Evolutionary conservation across 768 basidiomycete genomes (phyloP).

Genomic region (Boletus pseudopeckii): DNA sequence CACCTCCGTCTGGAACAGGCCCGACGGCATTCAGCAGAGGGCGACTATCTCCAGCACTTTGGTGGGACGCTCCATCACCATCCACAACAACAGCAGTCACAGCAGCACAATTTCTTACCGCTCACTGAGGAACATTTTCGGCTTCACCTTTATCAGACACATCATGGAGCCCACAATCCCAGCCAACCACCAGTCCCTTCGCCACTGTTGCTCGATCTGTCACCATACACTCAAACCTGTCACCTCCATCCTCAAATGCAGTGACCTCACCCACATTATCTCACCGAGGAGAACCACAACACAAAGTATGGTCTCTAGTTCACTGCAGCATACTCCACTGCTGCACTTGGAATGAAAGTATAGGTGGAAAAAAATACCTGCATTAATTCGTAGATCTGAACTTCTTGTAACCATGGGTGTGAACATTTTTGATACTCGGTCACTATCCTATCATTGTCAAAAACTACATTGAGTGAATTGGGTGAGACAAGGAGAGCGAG

Average conservation of each 20-base stretch:
- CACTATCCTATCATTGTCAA: conserved; percentile 9
- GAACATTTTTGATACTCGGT: conserved; percentile 21
- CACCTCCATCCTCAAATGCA: conserved; percentile 35
- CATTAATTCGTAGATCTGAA: conserved; percentile 24
- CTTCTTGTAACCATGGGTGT: conserved; percentile 21
- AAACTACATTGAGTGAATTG: conserved; percentile 6
- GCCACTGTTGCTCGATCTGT: conserved; percentile 34
- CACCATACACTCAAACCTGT: conserved; percentile 23
- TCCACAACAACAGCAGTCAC: conserved; percentile 28
- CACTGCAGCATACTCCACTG: conserved; percentile 41
- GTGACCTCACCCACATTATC: conserved; percentile 34
- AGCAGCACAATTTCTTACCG: conserved; percentile 26
- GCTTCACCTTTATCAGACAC: no score
- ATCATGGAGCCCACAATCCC: conserved; percentile 33
- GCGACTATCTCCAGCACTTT: conserved; percentile 38
- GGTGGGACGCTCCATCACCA: conserved; percentile 31
- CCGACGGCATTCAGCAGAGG: conserved; percentile 33
- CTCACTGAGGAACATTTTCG: conserved; percentile 28
- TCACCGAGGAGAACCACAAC: conserved; percentile 33
- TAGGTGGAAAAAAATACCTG: conserved; percentile 19
- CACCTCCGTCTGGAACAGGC: conserved; percentile 35
- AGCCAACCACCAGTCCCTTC: conserved; percentile 24
- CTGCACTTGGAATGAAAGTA: conserved; percentile 50
- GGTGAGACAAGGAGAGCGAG: not conserved
- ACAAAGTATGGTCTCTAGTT: conserved; percentile 44